Evolutionary conservation across 2,329 filamentous ascomycete genomes (phyloP), one percentile per base, ranked within the genome.

Genomic region (Verticillium nubilum): DNA sequence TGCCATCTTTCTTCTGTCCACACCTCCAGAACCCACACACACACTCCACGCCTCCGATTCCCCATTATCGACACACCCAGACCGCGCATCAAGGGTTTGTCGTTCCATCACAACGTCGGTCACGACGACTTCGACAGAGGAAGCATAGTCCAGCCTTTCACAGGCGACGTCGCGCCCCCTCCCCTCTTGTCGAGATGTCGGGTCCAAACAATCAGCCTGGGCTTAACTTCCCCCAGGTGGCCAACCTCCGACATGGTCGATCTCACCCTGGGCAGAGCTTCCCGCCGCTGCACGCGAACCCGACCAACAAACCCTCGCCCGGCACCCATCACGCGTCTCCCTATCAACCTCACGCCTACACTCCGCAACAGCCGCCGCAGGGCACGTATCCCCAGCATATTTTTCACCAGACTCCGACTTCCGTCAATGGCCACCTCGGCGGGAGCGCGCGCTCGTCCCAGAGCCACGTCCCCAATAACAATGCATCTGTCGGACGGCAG

Each of bases 271-370:
- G 59, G 35, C 61, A 66, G 59, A 72, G 68, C 63, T 82, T 77
- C 64, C 75, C 75, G 67, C 74, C 78, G 59, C 73, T 77, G 35
- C 80, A 82, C 66, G 74, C 78, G 61, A 78, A 76, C 64, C 78
- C 80, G 66, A 75, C 77, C 64, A 83, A 79, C 68, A 84, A 85
- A 69, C 79, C 81, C 62, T 82, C 82, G 28, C 79, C 82, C 42
- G 79, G 80, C 25, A 77, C 81, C 63, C 81, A 83, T 63, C 76
- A 81, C 66, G 78, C 80, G 61, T 79, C 82, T 61, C 79, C 82
- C 2, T 86, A 85, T 67, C 81, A 83, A 69, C 68, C 77, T 58
- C 79, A 81, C 64, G 74, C 78, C 61, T 85, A 85, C 69, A 70
- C 78, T 58, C 73, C 82, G 56, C 81, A 84, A 67, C 81, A 82